Evolutionary conservation across 2,329 filamentous ascomycete genomes (phyloP).

Genomic region (Penicillium polonicum): DNA sequence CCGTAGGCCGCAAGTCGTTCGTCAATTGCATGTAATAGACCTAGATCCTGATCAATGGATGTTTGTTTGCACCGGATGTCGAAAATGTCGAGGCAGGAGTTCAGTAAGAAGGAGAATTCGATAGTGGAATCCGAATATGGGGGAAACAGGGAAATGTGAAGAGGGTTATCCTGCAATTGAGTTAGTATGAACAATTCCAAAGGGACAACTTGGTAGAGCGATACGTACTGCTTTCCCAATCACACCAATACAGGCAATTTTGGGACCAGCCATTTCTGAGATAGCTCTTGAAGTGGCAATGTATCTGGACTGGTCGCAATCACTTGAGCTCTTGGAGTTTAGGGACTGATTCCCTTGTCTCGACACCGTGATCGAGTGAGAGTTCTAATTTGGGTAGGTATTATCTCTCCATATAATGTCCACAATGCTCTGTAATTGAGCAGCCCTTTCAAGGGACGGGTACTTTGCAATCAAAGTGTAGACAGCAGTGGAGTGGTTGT

Average conservation of each 20-base stretch:
- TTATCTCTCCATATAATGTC: background rate
- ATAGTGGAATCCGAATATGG: slow-evolving; percentile 65
- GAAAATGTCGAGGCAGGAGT: slow-evolving; percentile 90
- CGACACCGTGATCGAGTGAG: background rate
- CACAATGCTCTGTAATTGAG: background rate
- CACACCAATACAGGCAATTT: slow-evolving; percentile 88
- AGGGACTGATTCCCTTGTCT: slow-evolving; percentile 1
- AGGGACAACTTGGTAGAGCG: background rate
- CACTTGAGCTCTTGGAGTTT: background rate
- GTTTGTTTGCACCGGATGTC: slow-evolving; percentile 76
- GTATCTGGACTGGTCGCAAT: background rate
- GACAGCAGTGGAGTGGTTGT: slow-evolving; percentile 1
- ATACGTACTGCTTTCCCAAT: slow-evolving; percentile 82
- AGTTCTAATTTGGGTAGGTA: background rate
- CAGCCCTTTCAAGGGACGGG: background rate
- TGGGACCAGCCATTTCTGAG: slow-evolving; percentile 56
- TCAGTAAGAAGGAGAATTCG: slow-evolving; percentile 88
- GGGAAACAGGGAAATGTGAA: slow-evolving; percentile 88
- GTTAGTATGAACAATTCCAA: slow-evolving; percentile 7
- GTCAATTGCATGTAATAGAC: slow-evolving; percentile 88
- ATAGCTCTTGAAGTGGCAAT: background rate
- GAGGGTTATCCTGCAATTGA: slow-evolving; percentile 76
- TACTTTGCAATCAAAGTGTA: background rate
- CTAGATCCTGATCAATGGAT: slow-evolving; percentile 77
- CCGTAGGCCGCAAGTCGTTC: slow-evolving; percentile 92